These are phyloP conservation scores for Leishmania amazonensis DNA, from an alignment of 208 protist genomes.

Conservation along the genomic window DNA sequence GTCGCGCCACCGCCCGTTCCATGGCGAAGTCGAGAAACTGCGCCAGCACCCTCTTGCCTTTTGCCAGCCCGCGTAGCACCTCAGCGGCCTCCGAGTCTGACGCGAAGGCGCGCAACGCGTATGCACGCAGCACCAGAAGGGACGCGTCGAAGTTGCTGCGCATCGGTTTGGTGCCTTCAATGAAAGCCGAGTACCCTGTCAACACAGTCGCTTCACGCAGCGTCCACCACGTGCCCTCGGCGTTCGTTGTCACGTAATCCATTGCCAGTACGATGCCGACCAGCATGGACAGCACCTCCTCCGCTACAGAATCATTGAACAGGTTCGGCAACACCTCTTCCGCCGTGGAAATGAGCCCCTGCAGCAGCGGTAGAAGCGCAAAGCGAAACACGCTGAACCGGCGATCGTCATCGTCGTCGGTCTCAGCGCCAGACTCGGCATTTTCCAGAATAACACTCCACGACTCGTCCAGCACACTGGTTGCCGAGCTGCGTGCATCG, in stretches of 20 bases:
- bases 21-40: constrained; percentile 39
- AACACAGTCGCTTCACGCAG: background rate
- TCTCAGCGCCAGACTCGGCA: constrained; percentile 48
- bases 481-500: constrained; percentile 33
- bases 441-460: constrained; percentile 79
- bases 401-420: constrained; percentile 39
- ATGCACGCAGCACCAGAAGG: constrained; percentile 21
- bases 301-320: constrained; percentile 45
- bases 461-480: constrained; percentile 78
- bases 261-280: constrained; percentile 68
- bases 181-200: background rate
- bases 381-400: constrained; percentile 76
- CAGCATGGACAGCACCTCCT: constrained; percentile 76
- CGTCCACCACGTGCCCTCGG: background rate
- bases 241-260: constrained; percentile 52
- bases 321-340: constrained; percentile 74
- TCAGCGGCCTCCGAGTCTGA: constrained; percentile 27
- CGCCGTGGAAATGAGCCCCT: constrained; percentile 72
- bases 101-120: constrained; percentile 28
- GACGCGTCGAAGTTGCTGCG: constrained; percentile 24
- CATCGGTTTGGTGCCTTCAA: background rate
- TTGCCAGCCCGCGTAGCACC: constrained; percentile 28
- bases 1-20: constrained; percentile 26
- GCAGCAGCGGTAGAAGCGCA: constrained; percentile 76
- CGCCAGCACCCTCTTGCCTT: constrained; percentile 18